These are phyloP conservation scores for Cladosporium sphaerospermum DNA, from an alignment of 2,329 filamentous ascomycete genomes.

Conservation along the genomic window DNA sequence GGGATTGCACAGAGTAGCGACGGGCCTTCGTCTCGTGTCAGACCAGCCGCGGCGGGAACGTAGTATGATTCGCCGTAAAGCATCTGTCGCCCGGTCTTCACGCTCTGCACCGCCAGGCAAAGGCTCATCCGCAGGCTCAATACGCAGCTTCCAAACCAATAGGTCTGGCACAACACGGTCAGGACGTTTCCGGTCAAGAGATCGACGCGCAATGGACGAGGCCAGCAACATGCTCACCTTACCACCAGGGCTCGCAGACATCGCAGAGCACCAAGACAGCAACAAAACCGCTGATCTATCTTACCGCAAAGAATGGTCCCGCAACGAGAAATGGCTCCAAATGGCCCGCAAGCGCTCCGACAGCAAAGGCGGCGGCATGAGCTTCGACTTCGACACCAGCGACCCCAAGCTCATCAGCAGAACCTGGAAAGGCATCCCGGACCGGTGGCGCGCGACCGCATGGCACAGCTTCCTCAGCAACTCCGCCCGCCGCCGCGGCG, in stretches of 20 bases:
- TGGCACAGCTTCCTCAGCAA: conserved; percentile 89
- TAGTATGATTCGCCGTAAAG: conserved; percentile 45
- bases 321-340: conserved; percentile 62
- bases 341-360: conserved; percentile 50
- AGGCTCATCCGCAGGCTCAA: conserved; percentile 29
- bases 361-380: conserved; percentile 53
- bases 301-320: conserved; percentile 53
- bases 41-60: conserved; percentile 50
- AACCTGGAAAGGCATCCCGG: conserved; percentile 97
- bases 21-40: conserved; percentile 51
- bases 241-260: conserved; percentile 46
- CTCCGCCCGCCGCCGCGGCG: conserved; percentile 63
- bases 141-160: conserved; percentile 36
- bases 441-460: conserved; percentile 85
- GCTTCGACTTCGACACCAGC: conserved; percentile 72
- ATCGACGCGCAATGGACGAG: conserved; percentile 51
- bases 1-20: conserved; percentile 53
- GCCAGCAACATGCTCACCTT: conserved; percentile 60
- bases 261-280: conserved; percentile 42
- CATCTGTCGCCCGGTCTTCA: conserved; percentile 42
- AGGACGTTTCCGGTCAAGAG: conserved; percentile 44
- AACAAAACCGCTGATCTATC: conserved; percentile 42
- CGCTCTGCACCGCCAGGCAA: conserved; percentile 29
- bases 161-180: conserved; percentile 28
- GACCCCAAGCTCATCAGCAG: conserved; percentile 76